phyloP scores from a whole-genome alignment of 192 early-diverging fungal species.

The Diversispora epigaea region DNA sequence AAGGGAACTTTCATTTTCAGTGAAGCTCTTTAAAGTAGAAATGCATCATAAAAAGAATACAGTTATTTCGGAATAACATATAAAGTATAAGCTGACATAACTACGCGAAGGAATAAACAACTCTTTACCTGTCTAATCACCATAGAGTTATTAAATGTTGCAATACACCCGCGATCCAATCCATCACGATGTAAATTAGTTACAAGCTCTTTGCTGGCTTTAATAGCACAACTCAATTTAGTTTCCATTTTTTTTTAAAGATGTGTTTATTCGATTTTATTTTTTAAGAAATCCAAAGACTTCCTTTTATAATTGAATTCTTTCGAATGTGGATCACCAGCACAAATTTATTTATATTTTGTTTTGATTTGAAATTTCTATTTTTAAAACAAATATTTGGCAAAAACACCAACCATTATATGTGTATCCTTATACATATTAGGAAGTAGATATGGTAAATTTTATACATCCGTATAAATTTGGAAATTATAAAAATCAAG shows the following conservation, averaged over 20 bases:
- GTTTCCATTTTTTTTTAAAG: not conserved
- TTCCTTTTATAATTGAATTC: too few relatives aligned
- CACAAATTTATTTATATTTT: too few relatives aligned
- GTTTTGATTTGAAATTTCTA: too few relatives aligned
- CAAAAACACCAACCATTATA: too few relatives aligned
- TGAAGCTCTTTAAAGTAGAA: conserved; percentile 7
- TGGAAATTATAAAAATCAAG: too few relatives aligned
- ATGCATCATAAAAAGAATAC: not conserved
- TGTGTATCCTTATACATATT: too few relatives aligned
- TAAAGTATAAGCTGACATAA: not conserved
- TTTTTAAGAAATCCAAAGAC: too few relatives aligned
- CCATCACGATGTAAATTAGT: conserved; percentile 30
- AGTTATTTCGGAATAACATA: not conserved
- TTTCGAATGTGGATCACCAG: too few relatives aligned
- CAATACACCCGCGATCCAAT: conserved; percentile 26
- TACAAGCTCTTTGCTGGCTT: conserved; percentile 21
- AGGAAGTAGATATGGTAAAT: too few relatives aligned
- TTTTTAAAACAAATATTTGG: too few relatives aligned
- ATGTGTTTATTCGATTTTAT: too few relatives aligned
- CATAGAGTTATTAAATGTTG: conserved; percentile 25
- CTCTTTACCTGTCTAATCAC: conserved; percentile 23
- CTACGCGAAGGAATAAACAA: not conserved
- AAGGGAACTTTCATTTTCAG: conserved; percentile 1
- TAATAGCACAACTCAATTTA: conserved; percentile 15
- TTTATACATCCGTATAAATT: too few relatives aligned